Evolutionary conservation across 2,329 filamentous ascomycete genomes (phyloP).

Genomic region (Ophiostoma sp.): DNA sequence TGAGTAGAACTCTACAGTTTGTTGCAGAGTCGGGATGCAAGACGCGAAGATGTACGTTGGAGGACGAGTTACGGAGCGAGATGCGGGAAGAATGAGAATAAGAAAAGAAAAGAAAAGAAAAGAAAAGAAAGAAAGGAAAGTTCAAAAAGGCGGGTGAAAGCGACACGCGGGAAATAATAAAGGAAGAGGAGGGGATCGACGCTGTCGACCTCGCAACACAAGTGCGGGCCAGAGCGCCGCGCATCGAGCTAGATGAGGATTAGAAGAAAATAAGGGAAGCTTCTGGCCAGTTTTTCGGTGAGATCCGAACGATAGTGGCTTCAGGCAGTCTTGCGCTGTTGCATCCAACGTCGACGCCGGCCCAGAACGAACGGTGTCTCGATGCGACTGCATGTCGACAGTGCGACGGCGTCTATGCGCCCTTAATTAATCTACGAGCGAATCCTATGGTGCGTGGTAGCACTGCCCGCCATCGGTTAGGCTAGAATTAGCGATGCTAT

Average conservation of each 20-base stretch:
- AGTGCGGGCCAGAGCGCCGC: not conserved
- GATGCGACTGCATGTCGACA: too few relatives aligned
- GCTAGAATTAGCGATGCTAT: too few relatives aligned
- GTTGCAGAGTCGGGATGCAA: not conserved
- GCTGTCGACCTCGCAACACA: not conserved
- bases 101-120: not conserved
- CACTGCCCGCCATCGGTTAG: too few relatives aligned
- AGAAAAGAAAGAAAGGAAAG: not conserved
- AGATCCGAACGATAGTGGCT: not conserved
- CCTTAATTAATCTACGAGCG: not conserved
- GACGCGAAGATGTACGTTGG: not conserved
- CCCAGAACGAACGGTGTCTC: too few relatives aligned
- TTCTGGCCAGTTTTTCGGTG: too few relatives aligned
- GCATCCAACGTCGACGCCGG: too few relatives aligned
- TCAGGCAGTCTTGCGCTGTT: too few relatives aligned
- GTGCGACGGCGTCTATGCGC: too few relatives aligned
- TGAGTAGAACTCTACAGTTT: not conserved
- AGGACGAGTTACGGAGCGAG: not conserved
- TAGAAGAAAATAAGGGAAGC: not conserved
- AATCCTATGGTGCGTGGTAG: not conserved
- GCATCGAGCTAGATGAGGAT: not conserved
- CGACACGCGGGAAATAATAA: conserved; percentile 1
- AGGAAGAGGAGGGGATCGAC: not conserved
- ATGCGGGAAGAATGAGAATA: not conserved
- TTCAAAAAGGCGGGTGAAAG: not conserved